Conservation (phyloP, 2,329 filamentous ascomycete genomes). For the Aspergillus costaricaensis region DNA sequence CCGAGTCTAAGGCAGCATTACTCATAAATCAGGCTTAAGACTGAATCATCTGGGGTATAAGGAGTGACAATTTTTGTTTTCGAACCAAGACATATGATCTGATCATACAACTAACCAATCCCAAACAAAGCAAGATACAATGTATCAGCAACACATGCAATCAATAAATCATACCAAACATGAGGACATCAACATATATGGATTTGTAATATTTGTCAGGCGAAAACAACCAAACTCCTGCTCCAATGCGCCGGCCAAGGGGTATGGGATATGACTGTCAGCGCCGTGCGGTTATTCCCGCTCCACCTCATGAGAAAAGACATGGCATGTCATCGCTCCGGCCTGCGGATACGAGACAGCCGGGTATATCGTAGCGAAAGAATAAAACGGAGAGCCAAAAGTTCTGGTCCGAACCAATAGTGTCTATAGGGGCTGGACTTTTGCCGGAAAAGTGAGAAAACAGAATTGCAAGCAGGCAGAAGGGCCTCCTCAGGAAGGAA, state of each 20-base stretch:
- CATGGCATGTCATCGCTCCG: conserved; percentile 2
- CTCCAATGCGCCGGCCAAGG: not conserved
- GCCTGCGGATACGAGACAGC: not conserved
- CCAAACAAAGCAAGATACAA: not conserved
- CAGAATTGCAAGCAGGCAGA: not conserved
- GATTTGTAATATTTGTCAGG: not conserved
- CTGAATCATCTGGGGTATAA: not conserved
- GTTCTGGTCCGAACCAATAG: not conserved
- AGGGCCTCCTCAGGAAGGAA: not conserved
- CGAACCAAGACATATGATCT: not conserved
- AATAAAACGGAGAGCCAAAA: not conserved
- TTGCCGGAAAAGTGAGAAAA: not conserved
- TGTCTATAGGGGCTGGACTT: not conserved
- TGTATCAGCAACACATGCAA: not conserved
- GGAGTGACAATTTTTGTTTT: not conserved
- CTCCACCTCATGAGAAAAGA: conserved; percentile 5
- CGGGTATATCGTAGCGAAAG: not conserved
- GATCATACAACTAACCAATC: not conserved
- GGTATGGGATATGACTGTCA: conserved; percentile 11
- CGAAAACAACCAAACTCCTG: not conserved
- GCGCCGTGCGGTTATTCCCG: conserved; percentile 4
- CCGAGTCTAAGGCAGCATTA: too few relatives aligned
- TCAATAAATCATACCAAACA: conserved; percentile 7
- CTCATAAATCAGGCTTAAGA: too few relatives aligned
- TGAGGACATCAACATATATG: not conserved